Evolutionary conservation across 2,329 filamentous ascomycete genomes (phyloP).

Genomic region (Dryadomyces quercivorus): DNA sequence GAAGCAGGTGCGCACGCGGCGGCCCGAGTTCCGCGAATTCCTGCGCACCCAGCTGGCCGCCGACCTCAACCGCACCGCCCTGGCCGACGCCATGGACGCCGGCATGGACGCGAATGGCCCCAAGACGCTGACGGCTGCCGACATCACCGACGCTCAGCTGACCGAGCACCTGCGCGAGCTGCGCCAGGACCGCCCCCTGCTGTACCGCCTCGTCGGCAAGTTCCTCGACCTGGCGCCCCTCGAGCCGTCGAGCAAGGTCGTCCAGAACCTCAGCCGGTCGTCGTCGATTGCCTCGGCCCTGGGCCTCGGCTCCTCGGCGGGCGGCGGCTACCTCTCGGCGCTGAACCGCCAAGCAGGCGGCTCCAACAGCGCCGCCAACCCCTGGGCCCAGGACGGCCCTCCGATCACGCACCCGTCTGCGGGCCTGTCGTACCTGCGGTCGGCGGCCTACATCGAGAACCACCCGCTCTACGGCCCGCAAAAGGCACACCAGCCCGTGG

Average conservation of each 20-base stretch:
- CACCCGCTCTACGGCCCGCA: conserved; percentile 51
- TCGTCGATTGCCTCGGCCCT: conserved; percentile 14
- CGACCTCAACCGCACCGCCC: conserved; percentile 28
- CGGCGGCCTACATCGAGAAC: conserved; percentile 41
- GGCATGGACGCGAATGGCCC: conserved; percentile 18
- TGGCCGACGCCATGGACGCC: conserved; percentile 25
- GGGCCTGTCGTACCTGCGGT: conserved; percentile 49
- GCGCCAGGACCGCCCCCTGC: conserved; percentile 34
- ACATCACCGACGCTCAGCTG: conserved; percentile 39
- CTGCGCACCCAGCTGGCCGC: conserved; percentile 36
- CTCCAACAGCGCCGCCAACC: conserved; percentile 17
- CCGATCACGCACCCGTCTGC: conserved; percentile 50
- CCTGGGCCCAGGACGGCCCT: conserved; percentile 42
- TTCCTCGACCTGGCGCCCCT: conserved; percentile 52
- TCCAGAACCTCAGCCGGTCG: conserved; percentile 7
- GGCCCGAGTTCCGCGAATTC: conserved; percentile 41
- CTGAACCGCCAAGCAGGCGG: conserved; percentile 14
- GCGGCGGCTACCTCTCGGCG: conserved; percentile 3
- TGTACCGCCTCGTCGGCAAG: conserved; percentile 43
- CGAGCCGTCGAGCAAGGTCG: conserved; percentile 14
- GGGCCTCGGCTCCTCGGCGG: conserved; percentile 11
- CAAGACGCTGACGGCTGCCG: conserved; percentile 17
- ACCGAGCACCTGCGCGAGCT: conserved; percentile 38
- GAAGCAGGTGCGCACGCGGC: conserved; percentile 39
- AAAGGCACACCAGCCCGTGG: conserved; percentile 31